Conservation (phyloP, 73 alveolate species). For the Stentor roeselii region DNA sequence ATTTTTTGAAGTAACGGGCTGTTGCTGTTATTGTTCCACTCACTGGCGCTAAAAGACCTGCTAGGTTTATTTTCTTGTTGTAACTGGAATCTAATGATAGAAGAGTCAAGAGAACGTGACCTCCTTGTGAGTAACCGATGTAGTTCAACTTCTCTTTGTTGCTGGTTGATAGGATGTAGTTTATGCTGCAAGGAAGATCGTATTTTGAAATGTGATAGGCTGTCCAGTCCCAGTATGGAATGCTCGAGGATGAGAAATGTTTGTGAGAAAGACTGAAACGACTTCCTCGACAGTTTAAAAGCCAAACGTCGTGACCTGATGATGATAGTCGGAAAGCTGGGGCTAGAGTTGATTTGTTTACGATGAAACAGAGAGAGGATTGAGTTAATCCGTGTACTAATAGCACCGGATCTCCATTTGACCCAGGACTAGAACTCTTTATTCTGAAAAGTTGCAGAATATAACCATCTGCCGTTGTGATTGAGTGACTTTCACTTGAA, state of each 20-base stretch:
- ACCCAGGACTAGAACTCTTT: no score
- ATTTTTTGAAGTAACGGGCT: background rate
- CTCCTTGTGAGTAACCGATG: slow-evolving; percentile 85
- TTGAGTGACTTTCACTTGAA: slow-evolving; percentile 29
- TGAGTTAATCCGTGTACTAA: slow-evolving; percentile 20
- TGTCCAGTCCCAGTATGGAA: slow-evolving; percentile 74
- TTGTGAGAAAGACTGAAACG: slow-evolving; percentile 26
- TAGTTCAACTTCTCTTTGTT: slow-evolving; percentile 55
- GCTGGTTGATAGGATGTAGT: slow-evolving; percentile 48
- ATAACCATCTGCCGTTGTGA: slow-evolving; percentile 64
- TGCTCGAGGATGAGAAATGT: background rate
- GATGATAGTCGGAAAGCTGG: slow-evolving; percentile 29
- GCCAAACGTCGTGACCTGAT: slow-evolving; percentile 38
- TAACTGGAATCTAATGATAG: background rate
- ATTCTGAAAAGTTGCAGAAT: slow-evolving; percentile 45
- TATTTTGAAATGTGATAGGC: slow-evolving; percentile 68
- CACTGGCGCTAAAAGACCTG: background rate
- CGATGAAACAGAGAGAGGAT: background rate
- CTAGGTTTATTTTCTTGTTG: background rate
- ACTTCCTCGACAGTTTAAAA: slow-evolving; percentile 30
- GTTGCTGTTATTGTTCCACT: background rate
- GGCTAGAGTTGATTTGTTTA: background rate
- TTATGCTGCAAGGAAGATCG: slow-evolving; percentile 73
- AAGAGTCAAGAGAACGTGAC: slow-evolving; percentile 25
- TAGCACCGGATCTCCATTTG: slow-evolving; percentile 27